Evolutionary conservation across 495 filamentous ascomycete genomes (phyloP).

Genomic region (Lepraria neglecta): DNA sequence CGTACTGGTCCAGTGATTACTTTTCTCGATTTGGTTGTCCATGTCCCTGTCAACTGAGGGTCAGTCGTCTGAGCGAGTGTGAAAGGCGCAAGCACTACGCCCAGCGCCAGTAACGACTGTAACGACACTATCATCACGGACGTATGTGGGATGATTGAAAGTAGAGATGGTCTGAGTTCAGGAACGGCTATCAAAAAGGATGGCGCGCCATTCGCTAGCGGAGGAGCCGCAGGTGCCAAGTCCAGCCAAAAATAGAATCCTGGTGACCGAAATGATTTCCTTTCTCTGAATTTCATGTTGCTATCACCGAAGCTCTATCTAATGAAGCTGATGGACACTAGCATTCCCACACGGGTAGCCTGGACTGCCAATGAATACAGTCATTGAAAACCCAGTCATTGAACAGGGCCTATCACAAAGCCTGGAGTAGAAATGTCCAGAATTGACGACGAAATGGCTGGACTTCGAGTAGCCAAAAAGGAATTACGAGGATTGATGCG

Average conservation of each 20-base stretch:
- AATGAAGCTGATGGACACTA: no score
- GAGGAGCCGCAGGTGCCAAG: constrained; percentile 12
- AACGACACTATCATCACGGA: constrained; percentile 24
- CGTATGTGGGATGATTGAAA: neutral
- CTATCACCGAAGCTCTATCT: no score
- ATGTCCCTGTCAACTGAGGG: constrained; percentile 59
- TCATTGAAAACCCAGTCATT: neutral
- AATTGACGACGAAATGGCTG: constrained; percentile 38
- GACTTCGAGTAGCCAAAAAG: constrained; percentile 60
- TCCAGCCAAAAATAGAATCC: constrained; percentile 4
- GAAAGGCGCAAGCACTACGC: constrained; percentile 24
- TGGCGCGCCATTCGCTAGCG: constrained; percentile 9
- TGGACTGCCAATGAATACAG: no score
- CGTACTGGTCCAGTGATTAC: constrained; percentile 71
- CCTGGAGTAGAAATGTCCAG: neutral
- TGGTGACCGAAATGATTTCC: no score
- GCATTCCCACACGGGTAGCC: no score
- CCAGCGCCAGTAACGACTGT: constrained; percentile 29
- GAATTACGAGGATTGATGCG: constrained; percentile 66
- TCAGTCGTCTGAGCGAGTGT: constrained; percentile 20
- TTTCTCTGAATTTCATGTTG: no score
- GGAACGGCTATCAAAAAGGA: neutral
- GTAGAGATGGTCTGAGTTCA: neutral
- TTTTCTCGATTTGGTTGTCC: constrained; percentile 67
- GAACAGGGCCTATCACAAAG: neutral